Conservation (phyloP, 2,329 filamentous ascomycete genomes). For the Lecanicillium sp. region DNA sequence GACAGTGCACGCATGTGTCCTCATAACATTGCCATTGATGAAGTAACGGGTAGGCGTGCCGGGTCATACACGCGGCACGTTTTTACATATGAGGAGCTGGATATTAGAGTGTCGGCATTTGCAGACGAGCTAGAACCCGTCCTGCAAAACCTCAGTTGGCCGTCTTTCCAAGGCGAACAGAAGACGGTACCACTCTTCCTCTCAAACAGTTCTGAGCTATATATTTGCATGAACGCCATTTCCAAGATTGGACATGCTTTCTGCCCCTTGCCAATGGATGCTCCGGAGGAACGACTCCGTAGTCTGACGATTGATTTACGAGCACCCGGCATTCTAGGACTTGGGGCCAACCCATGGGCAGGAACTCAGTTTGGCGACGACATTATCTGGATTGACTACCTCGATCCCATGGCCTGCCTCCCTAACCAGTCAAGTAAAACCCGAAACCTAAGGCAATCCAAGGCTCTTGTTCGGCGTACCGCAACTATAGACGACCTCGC, state of each 20-base stretch:
- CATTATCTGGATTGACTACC: conserved; percentile 8
- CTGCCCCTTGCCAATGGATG: conserved; percentile 7
- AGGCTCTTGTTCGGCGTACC: not conserved
- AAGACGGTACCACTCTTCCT: conserved; percentile 9
- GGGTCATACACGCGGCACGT: too few relatives aligned
- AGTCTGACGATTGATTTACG: conserved; percentile 6
- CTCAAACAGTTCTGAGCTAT: conserved; percentile 7
- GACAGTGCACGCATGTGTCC: too few relatives aligned
- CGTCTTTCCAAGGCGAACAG: conserved; percentile 2
- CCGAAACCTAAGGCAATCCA: not conserved
- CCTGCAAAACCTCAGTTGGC: conserved; percentile 4
- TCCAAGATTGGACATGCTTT: conserved; percentile 7
- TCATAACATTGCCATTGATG: too few relatives aligned
- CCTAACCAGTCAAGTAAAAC: too few relatives aligned
- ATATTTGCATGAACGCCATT: conserved; percentile 11
- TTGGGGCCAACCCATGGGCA: conserved; percentile 15
- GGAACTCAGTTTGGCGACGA: conserved; percentile 16
- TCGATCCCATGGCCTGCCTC: conserved; percentile 6
- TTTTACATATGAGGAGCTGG: conserved; percentile 3
- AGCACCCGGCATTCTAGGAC: conserved; percentile 10
- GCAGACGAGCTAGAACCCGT: conserved; percentile 3
- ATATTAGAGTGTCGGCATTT: not conserved
- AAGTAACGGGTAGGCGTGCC: too few relatives aligned
- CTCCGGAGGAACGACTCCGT: conserved; percentile 7
- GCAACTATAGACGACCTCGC: conserved; percentile 20